These are phyloP conservation scores for Arachnopeziza araneosa DNA, from an alignment of 2,329 filamentous ascomycete genomes.

Conservation along the genomic window DNA sequence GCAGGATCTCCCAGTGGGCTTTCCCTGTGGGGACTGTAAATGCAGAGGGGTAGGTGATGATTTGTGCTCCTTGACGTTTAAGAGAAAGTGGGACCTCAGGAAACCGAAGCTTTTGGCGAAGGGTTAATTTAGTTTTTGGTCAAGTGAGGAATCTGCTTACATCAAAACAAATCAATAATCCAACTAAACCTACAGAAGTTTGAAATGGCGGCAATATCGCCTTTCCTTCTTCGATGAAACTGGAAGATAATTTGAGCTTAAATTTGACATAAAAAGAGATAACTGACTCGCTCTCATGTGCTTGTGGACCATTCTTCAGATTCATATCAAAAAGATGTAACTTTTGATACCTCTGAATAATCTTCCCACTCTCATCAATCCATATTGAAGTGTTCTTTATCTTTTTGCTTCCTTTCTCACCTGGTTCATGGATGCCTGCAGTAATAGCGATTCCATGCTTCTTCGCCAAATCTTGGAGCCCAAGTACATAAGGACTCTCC, in stretches of 20 bases:
- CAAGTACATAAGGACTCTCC: conserved; percentile 7
- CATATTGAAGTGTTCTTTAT: conserved; percentile 14
- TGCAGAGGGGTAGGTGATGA: conserved; percentile 14
- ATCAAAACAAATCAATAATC: conserved; percentile 16
- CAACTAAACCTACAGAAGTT: conserved; percentile 8
- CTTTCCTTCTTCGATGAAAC: conserved; percentile 10
- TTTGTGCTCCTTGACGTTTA: conserved; percentile 13
- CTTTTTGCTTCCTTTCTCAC: conserved; percentile 7
- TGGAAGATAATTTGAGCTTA: neutral
- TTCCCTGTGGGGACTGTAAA: conserved; percentile 15
- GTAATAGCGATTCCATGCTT: conserved; percentile 12
- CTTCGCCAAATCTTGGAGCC: conserved; percentile 9
- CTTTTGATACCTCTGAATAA: conserved; percentile 13
- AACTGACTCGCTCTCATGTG: conserved; percentile 13
- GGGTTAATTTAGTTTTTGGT: neutral
- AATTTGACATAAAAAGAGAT: neutral
- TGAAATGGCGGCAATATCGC: conserved; percentile 11
- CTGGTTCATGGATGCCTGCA: conserved; percentile 7
- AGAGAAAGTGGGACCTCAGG: conserved; percentile 12
- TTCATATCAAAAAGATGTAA: conserved; percentile 17
- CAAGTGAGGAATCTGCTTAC: neutral
- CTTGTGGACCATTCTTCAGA: conserved; percentile 9
- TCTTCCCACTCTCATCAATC: conserved; percentile 10
- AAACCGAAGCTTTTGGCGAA: conserved; percentile 5
- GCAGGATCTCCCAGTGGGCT: conserved; percentile 12